Evolutionary conservation across 805 yeast species (phyloP).

Genomic region (Nakazawaea pomicola): DNA sequence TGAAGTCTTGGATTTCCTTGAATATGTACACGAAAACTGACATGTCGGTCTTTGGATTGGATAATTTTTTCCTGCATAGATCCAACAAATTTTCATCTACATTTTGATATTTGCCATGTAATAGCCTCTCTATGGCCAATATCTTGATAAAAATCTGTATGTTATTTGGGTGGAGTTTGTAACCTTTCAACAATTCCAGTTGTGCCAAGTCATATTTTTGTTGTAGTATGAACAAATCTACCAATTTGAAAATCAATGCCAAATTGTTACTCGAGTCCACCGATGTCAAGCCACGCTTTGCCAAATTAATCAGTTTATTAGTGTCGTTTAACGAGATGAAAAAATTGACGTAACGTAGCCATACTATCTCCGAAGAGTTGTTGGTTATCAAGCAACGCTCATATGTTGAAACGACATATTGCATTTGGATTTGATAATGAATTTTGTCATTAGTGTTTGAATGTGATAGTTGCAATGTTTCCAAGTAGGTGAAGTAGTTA

Average conservation of each 20-base stretch:
- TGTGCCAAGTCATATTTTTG: conserved; percentile 35
- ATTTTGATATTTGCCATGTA: too few species aligned
- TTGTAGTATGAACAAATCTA: conserved; percentile 37
- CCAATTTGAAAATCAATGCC: conserved; percentile 32
- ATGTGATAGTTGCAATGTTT: conserved; percentile 7
- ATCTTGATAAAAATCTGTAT: conserved; percentile 36
- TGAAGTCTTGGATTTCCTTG: conserved; percentile 25
- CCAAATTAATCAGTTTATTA: conserved; percentile 28
- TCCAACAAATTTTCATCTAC: conserved; percentile 6
- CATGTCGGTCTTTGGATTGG: conserved; percentile 15
- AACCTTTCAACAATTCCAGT: conserved; percentile 21
- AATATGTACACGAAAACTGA: conserved; percentile 31
- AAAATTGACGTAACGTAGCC: conserved; percentile 48
- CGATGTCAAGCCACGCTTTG: conserved; percentile 1
- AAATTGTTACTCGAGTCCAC: conserved; percentile 25
- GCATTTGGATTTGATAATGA: conserved; percentile 17
- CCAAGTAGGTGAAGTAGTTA: conserved; percentile 50
- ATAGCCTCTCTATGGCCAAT: conserved; percentile 34
- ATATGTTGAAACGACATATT: conserved; percentile 31
- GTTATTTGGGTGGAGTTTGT: conserved; percentile 26
- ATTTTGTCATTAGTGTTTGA: conserved; percentile 16
- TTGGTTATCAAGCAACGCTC: conserved; percentile 45
- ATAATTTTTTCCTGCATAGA: conserved; percentile 1
- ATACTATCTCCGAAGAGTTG: conserved; percentile 39
- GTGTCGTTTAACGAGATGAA: conserved; percentile 35